Base-by-base conservation (phyloP, 805 yeast genomes). In the Candida piceae region DNA sequence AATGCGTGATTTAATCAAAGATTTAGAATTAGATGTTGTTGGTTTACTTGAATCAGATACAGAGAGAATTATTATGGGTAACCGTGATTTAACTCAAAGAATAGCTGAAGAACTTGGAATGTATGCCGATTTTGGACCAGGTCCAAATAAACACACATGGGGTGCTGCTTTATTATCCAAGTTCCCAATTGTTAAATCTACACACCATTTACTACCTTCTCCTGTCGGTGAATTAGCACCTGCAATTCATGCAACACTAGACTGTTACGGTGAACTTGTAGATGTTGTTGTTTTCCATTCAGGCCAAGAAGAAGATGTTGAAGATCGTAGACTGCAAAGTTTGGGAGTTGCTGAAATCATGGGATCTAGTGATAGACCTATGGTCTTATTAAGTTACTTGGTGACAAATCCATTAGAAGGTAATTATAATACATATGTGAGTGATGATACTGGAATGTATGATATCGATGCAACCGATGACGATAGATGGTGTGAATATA, bases 151-250 rank as follows among this genome's bases (percentile, higher is more conserved):
- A 60, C 97, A 93, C 64, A 93, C 98, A 0, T 93, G 98, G 98
- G 98, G 98, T 29, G 83, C 89, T 34, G 93, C 93, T 2, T 69
- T 93, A 43, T 67, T 93, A 47, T 89, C 97, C 16, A 87, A 89
- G 57, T 93, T 90, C 73, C 98, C 98, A 21, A 93, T 93, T 44
- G 50, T 93, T 39, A 76, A 82, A 53, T 87, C 97, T 3, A 78
- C 88, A 1, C 98, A 93, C 59, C 94, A 89, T 57, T 69, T 93
- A 49, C 66, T 90, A 39, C 98, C 98, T 4, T 85, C 96, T 6
- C 98, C 98, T 2, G 96, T 85, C 22, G 98, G 98, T 13, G 98
- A 93, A 67, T 70, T 93, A 36, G 98, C 98, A 0, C 98, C 98
- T 4, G 97, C 97, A 1, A 93, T 93, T 48, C 95, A 84, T 59